phyloP scores from a whole-genome alignment of 139 green algal genomes.

The Chara braunii region DNA sequence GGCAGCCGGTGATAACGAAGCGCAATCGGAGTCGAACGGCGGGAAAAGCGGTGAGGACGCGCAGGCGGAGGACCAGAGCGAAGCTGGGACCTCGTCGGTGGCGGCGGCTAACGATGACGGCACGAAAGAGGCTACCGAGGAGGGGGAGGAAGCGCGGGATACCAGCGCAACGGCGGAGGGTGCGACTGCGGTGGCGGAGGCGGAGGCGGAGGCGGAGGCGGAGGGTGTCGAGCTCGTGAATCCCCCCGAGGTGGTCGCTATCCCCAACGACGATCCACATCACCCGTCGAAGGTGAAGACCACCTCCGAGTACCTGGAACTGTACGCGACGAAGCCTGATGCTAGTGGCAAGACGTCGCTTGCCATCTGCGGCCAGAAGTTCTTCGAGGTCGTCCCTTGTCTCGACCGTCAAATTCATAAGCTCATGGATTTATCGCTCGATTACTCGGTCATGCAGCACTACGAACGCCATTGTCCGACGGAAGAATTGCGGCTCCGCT shows the following conservation, averaged over 20 bases:
- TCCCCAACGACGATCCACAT: not conserved
- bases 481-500: not conserved
- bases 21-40: too few relatives aligned
- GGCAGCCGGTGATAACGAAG: too few relatives aligned
- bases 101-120: not conserved
- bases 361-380: conserved; percentile 6
- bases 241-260: not conserved
- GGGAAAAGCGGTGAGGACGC: not conserved
- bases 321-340: not conserved
- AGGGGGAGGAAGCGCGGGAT: not conserved
- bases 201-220: not conserved
- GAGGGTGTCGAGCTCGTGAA: not conserved
- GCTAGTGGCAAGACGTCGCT: not conserved
- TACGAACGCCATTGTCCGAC: conserved; percentile 23
- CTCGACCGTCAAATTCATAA: conserved; percentile 23
- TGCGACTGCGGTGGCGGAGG: not conserved
- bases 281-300: not conserved
- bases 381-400: conserved; percentile 8
- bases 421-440: conserved; percentile 17
- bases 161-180: not conserved
- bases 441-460: conserved; percentile 10
- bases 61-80: not conserved
- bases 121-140: not conserved
- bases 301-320: not conserved
- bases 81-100: not conserved